phyloP scores from a whole-genome alignment of 163 green algal species.

The Scenedesmus sp. region DNA sequence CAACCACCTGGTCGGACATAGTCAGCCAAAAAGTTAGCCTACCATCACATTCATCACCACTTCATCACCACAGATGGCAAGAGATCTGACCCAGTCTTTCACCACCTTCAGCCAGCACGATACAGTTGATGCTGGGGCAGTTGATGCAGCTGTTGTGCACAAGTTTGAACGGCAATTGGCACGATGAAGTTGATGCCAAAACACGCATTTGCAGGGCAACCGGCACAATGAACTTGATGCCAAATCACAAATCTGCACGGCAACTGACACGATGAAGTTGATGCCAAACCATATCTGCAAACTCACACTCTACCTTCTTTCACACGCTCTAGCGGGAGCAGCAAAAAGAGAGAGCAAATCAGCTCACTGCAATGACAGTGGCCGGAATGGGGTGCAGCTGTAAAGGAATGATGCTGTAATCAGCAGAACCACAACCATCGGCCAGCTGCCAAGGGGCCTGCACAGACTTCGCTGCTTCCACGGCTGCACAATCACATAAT shows the following conservation, averaged over 20 bases:
- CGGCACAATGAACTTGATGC: neutral
- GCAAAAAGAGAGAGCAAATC: neutral
- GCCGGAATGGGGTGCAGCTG: neutral
- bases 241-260: too few species aligned
- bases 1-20: neutral
- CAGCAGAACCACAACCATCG: conserved; percentile 7
- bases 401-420: conserved; percentile 2
- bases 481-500: too few species aligned
- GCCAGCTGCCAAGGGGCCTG: conserved; percentile 6
- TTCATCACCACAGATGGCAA: neutral
- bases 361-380: neutral
- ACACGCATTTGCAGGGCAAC: neutral
- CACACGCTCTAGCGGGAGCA: neutral
- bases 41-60: too few species aligned
- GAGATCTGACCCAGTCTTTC: neutral
- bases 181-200: neutral
- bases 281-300: too few species aligned
- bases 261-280: too few species aligned
- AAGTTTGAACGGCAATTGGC: neutral
- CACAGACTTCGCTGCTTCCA: neutral
- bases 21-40: neutral
- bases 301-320: too few species aligned
- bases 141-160: neutral
- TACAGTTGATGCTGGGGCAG: neutral
- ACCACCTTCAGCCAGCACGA: neutral